Base-by-base conservation (phyloP, 257 asterid genomes). In the Solanum clarkiae region DNA sequence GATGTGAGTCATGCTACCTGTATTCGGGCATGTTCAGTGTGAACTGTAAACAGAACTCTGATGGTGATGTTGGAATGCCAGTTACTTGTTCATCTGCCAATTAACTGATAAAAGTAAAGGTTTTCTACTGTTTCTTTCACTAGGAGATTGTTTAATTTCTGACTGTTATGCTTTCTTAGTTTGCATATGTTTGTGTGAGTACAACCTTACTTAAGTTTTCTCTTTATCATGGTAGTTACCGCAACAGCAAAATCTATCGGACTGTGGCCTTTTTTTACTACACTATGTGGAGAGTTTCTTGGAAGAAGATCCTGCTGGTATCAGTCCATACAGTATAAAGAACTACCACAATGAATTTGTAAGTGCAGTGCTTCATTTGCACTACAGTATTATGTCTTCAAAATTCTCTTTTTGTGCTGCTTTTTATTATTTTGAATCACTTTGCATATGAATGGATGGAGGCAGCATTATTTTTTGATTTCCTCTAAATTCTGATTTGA, bases 201-300 rank as follows among this genome's bases (percentile, higher is more conserved):
- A 53, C 24, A 22, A 53, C 65, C 82, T 15, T 79, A 77, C 82
- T 51, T 77, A 6, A 26, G 47, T 84, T 65, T 44, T 84, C 77
- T 72, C 81, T 47, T 65, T 22, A 10, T 20, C 32, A 83, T 80
- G 89, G 97, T 94, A 95, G 98, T 87, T 96, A 83, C 99, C 99
- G 1, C 99, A 96, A 87, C 99, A 96, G 92, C 98, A 88, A 86
- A 96, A 96, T 84, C 88, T 90, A 22, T 96, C 80, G 68, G 99
- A 96, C 86, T 96, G 99, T 87, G 99, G 98, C 84, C 98, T 96
- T 87, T 96, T 95, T 91, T 90, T 96, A 87, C 99, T 96, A 72
- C 99, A 96, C 89, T 94, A 93, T 54, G 98, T 95, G 49, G 99
- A 96, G 91, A 93, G 81, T 84, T 96, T 96, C 88, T 87, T 96